Percentiles rank a stretch among this genome's conserved stretches.
These are phyloP conservation scores for Amanita polypyramis DNA, from an alignment of 768 basidiomycete species.

Conservation along the genomic window DNA sequence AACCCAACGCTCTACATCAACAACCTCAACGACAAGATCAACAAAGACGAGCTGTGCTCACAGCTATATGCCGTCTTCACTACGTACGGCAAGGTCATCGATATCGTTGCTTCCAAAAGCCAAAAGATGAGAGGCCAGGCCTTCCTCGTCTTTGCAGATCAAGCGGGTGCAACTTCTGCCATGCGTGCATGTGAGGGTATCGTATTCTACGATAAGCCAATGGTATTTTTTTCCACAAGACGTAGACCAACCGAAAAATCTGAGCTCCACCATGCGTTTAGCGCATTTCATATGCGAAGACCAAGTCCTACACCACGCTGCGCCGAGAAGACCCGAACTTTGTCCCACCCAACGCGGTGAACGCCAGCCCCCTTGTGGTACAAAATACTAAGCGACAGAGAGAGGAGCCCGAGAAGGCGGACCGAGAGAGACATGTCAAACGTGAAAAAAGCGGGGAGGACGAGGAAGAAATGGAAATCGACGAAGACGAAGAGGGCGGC, in stretches of 20 bases:
- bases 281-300: conserved; percentile 88
- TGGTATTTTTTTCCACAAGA: conserved; percentile 45
- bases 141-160: conserved; percentile 91
- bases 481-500: conserved; percentile 67
- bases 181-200: conserved; percentile 91
- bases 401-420: conserved; percentile 43
- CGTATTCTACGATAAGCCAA: conserved; percentile 84
- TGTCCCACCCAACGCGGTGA: conserved; percentile 57
- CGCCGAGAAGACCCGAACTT: conserved; percentile 74
- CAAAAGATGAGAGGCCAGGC: conserved; percentile 88
- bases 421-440: conserved; percentile 50
- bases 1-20: conserved; percentile 86
- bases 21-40: conserved; percentile 87
- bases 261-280: conserved; percentile 20
- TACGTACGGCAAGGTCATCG: conserved; percentile 88
- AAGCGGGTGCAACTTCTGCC: conserved; percentile 83
- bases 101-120: conserved; percentile 83
- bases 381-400: conserved; percentile 56
- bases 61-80: conserved; percentile 87
- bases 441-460: conserved; percentile 66
- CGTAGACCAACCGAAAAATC: conserved; percentile 5
- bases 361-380: conserved; percentile 38
- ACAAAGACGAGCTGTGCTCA: conserved; percentile 77
- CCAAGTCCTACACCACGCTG: conserved; percentile 79
- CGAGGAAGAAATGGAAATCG: conserved; percentile 91